A percentile compares a stretch with the other conserved stretches of the same genome.
Conservation (phyloP, 2,329 filamentous ascomycete species). For the Aspergillus bombycis region DNA sequence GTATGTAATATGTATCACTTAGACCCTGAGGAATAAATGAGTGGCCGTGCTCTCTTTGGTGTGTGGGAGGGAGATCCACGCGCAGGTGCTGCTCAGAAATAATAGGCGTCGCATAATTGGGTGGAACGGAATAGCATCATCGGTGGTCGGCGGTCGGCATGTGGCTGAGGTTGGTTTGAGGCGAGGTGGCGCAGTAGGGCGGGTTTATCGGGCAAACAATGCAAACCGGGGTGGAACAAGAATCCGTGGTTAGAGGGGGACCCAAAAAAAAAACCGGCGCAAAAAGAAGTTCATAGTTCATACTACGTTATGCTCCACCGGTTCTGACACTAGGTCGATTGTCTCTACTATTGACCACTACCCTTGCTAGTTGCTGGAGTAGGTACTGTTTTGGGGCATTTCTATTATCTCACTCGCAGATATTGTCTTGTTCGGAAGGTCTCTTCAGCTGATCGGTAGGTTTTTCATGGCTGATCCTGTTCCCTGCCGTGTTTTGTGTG, state of each 20-base stretch:
- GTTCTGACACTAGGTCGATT: conserved; percentile 5
- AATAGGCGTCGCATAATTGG: conserved; percentile 10
- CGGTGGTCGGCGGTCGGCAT: background rate
- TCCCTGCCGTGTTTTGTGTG: background rate
- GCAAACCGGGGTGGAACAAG: background rate
- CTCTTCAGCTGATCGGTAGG: background rate
- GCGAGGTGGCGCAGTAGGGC: background rate
- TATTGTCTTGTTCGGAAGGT: background rate
- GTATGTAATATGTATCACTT: background rate
- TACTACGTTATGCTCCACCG: background rate
- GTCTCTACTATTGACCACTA: background rate
- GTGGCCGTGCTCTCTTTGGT: background rate
- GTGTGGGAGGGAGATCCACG: background rate
- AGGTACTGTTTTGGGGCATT: background rate
- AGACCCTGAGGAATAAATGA: background rate
- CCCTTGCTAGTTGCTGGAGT: background rate
- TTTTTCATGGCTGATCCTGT: background rate
- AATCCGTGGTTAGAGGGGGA: background rate
- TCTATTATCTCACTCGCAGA: background rate
- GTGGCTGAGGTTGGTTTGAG: conserved; percentile 4
- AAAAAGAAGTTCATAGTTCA: background rate
- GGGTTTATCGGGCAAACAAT: background rate
- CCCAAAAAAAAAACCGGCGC: background rate
- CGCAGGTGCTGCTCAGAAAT: background rate
- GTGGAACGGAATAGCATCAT: conserved; percentile 5